A percentile compares a stretch with the other conserved stretches of the same genome.
Conservation (phyloP, 768 basidiomycete genomes). For the Phylloporus sp. region DNA sequence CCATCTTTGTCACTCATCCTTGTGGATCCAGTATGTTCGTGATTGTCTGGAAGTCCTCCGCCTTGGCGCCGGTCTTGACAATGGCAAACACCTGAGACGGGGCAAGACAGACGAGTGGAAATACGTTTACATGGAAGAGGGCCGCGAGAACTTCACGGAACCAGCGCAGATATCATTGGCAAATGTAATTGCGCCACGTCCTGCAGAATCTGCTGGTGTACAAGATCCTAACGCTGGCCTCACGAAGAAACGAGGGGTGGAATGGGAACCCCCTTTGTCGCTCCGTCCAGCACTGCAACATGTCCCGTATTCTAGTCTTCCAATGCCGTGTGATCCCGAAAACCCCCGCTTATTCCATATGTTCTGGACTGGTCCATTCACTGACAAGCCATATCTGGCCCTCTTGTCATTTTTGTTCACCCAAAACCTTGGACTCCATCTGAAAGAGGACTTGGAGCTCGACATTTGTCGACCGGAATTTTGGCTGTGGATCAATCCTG, state of each 20-base stretch:
- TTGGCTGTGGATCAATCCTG: constrained; percentile 99
- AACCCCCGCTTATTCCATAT: constrained; percentile 93
- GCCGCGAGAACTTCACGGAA: constrained; percentile 38
- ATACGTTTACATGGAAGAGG: constrained; percentile 79
- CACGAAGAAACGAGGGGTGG: constrained; percentile 52
- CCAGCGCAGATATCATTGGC: constrained; percentile 30
- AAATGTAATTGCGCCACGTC: constrained; percentile 31
- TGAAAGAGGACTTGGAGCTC: constrained; percentile 42
- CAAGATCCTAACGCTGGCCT: constrained; percentile 54
- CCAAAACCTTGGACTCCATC: constrained; percentile 85
- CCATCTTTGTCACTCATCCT: constrained; percentile 10
- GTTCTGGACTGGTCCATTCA: constrained; percentile 99
- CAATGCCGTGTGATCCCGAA: constrained; percentile 74
- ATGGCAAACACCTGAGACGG: constrained; percentile 67
- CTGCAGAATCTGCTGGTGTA: constrained; percentile 26
- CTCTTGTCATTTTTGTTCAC: constrained; percentile 93
- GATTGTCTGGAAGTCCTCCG: constrained; percentile 95
- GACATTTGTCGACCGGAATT: constrained; percentile 81
- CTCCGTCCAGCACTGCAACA: constrained; percentile 52
- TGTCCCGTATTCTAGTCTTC: constrained; percentile 52
- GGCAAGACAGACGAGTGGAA: constrained; percentile 81
- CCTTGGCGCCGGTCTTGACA: constrained; percentile 86
- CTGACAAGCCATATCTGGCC: constrained; percentile 97
- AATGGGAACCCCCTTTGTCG: constrained; percentile 53
- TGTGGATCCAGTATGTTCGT: constrained; percentile 72